Evolutionary conservation across 257 asterid species (phyloP).

Genomic region (Ligustrum vulgare): DNA sequence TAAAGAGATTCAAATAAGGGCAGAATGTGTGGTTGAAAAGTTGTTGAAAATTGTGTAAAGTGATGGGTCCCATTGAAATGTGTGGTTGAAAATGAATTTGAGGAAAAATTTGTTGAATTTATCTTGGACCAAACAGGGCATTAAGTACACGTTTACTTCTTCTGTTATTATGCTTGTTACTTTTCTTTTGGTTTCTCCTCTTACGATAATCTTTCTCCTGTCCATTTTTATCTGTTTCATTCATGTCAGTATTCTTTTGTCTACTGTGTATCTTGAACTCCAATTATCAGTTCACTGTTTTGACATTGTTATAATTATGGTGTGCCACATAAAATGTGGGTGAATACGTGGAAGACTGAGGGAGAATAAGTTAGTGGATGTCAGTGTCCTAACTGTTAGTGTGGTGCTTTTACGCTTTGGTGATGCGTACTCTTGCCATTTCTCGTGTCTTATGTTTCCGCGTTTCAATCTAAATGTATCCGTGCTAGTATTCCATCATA

Average conservation of each 20-base stretch:
- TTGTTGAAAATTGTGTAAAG: too few species aligned
- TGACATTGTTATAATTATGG: constrained; percentile 1
- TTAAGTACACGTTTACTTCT: background rate
- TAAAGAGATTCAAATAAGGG: too few species aligned
- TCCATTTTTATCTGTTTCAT: background rate
- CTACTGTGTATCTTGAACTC: background rate
- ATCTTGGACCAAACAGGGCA: too few species aligned
- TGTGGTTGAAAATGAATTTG: too few species aligned
- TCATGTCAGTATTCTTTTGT: background rate
- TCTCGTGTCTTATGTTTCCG: background rate
- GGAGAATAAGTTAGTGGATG: constrained; percentile 5
- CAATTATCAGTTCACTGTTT: background rate
- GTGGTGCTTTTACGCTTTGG: background rate
- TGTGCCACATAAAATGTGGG: constrained; percentile 6
- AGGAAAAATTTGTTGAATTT: too few species aligned
- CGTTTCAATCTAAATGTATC: constrained; percentile 2
- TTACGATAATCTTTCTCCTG: background rate
- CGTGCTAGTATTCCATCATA: constrained; percentile 8
- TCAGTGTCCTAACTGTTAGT: background rate
- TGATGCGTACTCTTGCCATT: background rate
- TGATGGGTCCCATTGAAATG: too few species aligned
- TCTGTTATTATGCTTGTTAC: background rate
- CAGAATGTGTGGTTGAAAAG: too few species aligned
- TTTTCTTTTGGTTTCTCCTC: background rate
- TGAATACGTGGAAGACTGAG: constrained; percentile 6